Base-by-base conservation (phyloP, 805 yeast species). In the Candida tallmaniae region DNA sequence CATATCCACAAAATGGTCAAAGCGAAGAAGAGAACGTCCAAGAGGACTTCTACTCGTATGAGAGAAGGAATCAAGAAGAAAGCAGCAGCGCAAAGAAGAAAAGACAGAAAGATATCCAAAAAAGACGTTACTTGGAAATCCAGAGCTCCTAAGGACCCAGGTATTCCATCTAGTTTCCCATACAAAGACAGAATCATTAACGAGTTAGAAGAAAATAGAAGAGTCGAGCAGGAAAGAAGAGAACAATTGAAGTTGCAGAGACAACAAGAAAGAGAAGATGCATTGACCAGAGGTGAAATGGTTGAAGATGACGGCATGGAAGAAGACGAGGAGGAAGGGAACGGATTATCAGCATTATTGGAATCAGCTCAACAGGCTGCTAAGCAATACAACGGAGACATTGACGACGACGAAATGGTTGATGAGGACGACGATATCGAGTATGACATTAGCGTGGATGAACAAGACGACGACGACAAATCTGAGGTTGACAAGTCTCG, bases 11-110 rank as follows among this genome's bases (percentile, higher is more conserved):
- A 21, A 17, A 36, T 31, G 32, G 35, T 31, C 12, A 70, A 70
- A 64, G 70, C 69, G 38, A 63, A 70, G 64, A 64, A 71, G 65
- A 82, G 83, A 44, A 81, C 88, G 25, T 83, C 95, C 41, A 93
- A 90, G 65, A 79, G 97, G 66, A 73, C 80, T 34, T 76, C 93
- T 55, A 90, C 97, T 51, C 87, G 94, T 60, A 78, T 89, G 85
- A 79, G 88, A 54, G 96, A 89, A 60, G 98, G 98, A 44, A 88
- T 93, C 58, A 83, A 86, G 69, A 93, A 88, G 76, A 93, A 93
- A 65, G 89, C 95, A 3, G 76, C 90, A 27, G 96, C 97, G 6
- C 90, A 89, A 50, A 74, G 82, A 45, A 79, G 94, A 62, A 93
- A 93, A 56, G 83, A 84, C 57, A 75, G 72, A 50, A 93, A 93